Percentiles rank a stretch among this genome's conserved stretches.
Conservation (phyloP, 257 asterid genomes). For the Fraxinus quadrangulata region DNA sequence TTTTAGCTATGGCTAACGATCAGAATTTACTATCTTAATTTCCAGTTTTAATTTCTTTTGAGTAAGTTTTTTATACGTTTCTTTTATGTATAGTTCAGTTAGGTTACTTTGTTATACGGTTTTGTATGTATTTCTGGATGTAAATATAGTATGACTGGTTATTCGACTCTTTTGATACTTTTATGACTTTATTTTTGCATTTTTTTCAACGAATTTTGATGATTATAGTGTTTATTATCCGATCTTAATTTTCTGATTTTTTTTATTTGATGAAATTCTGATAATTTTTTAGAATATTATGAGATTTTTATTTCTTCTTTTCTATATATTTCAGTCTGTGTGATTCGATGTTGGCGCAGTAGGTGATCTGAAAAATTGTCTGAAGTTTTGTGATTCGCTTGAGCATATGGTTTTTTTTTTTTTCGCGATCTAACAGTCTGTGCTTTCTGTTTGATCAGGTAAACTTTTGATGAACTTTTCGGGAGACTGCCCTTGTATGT, state of each 20-base stretch:
- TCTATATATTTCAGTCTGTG: neutral
- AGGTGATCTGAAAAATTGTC: constrained; percentile 19
- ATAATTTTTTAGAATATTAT: constrained; percentile 27
- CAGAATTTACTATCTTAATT: constrained; percentile 26
- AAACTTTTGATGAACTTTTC: constrained; percentile 21
- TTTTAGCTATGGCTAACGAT: constrained; percentile 27
- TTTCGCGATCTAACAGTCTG: constrained; percentile 11
- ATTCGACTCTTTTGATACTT: constrained; percentile 34
- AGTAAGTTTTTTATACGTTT: constrained; percentile 43
- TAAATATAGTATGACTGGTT: constrained; percentile 16
- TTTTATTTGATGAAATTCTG: constrained; percentile 21
- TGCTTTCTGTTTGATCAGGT: constrained; percentile 31
- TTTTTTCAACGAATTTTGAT: constrained; percentile 1
- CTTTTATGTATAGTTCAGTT: constrained; percentile 22
- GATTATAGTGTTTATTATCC: constrained; percentile 12
- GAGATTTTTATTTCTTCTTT: constrained; percentile 2
- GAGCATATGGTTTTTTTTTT: neutral
- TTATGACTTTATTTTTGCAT: neutral
- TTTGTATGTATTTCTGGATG: constrained; percentile 10
- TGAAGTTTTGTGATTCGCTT: constrained; percentile 18
- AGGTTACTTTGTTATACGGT: neutral
- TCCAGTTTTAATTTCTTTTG: constrained; percentile 23
- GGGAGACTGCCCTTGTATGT: constrained; percentile 27
- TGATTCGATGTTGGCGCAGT: constrained; percentile 20
- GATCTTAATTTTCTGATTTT: constrained; percentile 26